A percentile compares a stretch with the other conserved stretches of the same genome.
These are phyloP conservation scores for Starmera amethionina DNA, from an alignment of 805 yeast species.

Conservation along the genomic window DNA sequence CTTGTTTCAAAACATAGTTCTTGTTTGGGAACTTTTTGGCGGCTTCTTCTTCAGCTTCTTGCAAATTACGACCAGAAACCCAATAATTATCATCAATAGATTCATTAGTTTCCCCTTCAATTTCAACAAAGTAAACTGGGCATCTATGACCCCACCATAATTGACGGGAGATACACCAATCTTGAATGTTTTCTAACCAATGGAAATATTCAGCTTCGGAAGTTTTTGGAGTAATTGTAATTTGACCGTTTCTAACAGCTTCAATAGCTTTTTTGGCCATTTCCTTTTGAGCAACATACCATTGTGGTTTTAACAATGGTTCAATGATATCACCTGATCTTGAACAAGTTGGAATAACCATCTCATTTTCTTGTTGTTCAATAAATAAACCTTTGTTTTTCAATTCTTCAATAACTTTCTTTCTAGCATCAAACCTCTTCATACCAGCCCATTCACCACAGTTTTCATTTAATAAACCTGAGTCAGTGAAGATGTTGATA, in stretches of 20 bases:
- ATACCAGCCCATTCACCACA: slow-evolving; percentile 91
- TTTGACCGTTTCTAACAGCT: slow-evolving; percentile 75
- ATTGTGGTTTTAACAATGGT: slow-evolving; percentile 95
- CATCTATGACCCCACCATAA: slow-evolving; percentile 98
- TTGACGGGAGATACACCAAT: slow-evolving; percentile 97
- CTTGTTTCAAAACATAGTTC: slow-evolving; percentile 77
- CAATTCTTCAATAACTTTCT: slow-evolving; percentile 69
- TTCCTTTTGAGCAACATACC: slow-evolving; percentile 94
- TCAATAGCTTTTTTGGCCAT: slow-evolving; percentile 83
- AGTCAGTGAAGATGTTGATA: slow-evolving; percentile 85
- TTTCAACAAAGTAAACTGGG: slow-evolving; percentile 82
- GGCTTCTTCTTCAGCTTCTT: slow-evolving; percentile 84
- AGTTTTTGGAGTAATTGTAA: slow-evolving; percentile 76
- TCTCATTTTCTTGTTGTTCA: slow-evolving; percentile 88
- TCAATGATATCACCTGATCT: slow-evolving; percentile 97
- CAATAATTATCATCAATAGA: slow-evolving; percentile 68
- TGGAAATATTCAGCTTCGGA: slow-evolving; percentile 90
- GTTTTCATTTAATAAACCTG: slow-evolving; percentile 81
- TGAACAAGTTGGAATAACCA: slow-evolving; percentile 89
- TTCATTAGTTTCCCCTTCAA: slow-evolving; percentile 54
- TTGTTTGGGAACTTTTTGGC: slow-evolving; percentile 56
- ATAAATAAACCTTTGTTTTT: slow-evolving; percentile 64
- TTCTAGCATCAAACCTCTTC: slow-evolving; percentile 92
- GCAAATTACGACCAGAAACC: slow-evolving; percentile 80
- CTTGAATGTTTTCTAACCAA: slow-evolving; percentile 94